Conservation (phyloP, 345 rosid species). For the Mercurialis annua region DNA sequence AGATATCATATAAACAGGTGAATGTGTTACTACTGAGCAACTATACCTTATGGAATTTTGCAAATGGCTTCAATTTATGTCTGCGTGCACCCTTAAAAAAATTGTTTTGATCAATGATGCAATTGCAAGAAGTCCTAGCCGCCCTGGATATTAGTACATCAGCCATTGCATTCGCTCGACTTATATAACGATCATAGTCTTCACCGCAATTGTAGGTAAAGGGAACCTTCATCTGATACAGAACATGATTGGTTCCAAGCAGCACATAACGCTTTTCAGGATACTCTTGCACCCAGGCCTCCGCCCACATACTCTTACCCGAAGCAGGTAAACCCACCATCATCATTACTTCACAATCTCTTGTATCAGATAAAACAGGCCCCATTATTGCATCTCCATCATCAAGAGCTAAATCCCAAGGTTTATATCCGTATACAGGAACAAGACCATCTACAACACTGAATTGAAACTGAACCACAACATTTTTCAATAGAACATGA, state of each 20-base stretch:
- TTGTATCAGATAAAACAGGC: constrained; percentile 16
- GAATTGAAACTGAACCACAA: constrained; percentile 32
- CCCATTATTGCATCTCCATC: constrained; percentile 29
- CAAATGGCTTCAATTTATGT: constrained; percentile 33
- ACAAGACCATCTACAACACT: constrained; percentile 29
- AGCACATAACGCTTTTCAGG: constrained; percentile 35
- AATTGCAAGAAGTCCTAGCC: constrained; percentile 28
- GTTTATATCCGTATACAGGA: constrained; percentile 27
- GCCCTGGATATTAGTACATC: constrained; percentile 32
- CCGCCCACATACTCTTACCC: constrained; percentile 40
- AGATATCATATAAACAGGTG: not conserved
- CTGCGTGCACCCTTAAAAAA: constrained; percentile 35
- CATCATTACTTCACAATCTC: constrained; percentile 34
- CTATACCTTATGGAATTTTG: constrained; percentile 28
- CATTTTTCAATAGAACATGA: constrained; percentile 37
- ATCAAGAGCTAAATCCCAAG: constrained; percentile 35
- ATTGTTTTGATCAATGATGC: constrained; percentile 38
- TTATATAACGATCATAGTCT: constrained; percentile 26
- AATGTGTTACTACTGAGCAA: not conserved
- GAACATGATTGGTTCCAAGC: constrained; percentile 38
- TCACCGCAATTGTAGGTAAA: constrained; percentile 21
- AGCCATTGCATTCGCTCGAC: constrained; percentile 25
- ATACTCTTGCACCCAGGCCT: constrained; percentile 36
- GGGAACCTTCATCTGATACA: constrained; percentile 40
- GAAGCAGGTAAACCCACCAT: constrained; percentile 41